Conservation (phyloP, 805 yeast species). For the Suhomyces xylopsoci region DNA sequence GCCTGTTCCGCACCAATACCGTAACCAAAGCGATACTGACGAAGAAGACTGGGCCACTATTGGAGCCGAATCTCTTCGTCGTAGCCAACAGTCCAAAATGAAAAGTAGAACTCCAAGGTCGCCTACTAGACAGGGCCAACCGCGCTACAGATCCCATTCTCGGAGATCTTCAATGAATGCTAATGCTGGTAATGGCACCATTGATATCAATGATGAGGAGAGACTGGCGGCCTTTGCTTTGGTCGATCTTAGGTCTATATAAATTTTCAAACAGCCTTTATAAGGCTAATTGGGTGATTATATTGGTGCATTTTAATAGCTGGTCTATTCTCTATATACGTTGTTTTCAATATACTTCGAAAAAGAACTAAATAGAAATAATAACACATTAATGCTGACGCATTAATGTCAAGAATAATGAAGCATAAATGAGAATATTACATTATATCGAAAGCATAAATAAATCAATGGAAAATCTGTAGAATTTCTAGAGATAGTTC, state of each 20-base stretch:
- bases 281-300: too few relatives aligned
- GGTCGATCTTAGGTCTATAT: slow-evolving; percentile 46
- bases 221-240: slow-evolving; percentile 61
- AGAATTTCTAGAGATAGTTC: too few relatives aligned
- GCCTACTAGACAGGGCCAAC: slow-evolving; percentile 1
- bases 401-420: too few relatives aligned
- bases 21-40: slow-evolving; percentile 68
- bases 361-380: too few relatives aligned
- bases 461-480: too few relatives aligned
- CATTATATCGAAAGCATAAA: too few relatives aligned
- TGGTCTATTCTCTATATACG: slow-evolving; percentile 2
- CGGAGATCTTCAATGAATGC: slow-evolving; percentile 5
- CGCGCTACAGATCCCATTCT: slow-evolving; percentile 5
- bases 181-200: slow-evolving; percentile 8
- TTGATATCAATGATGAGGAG: slow-evolving; percentile 33
- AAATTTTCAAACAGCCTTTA: too few relatives aligned
- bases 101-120: slow-evolving; percentile 9
- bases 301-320: neutral
- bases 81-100: slow-evolving; percentile 13
- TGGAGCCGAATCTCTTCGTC: slow-evolving; percentile 70
- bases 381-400: too few relatives aligned
- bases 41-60: slow-evolving; percentile 96
- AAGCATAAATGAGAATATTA: too few relatives aligned
- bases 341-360: neutral
- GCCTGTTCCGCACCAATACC: neutral